Evolutionary conservation across 768 basidiomycete species (phyloP).

Genomic region (Mrakia frigida): DNA sequence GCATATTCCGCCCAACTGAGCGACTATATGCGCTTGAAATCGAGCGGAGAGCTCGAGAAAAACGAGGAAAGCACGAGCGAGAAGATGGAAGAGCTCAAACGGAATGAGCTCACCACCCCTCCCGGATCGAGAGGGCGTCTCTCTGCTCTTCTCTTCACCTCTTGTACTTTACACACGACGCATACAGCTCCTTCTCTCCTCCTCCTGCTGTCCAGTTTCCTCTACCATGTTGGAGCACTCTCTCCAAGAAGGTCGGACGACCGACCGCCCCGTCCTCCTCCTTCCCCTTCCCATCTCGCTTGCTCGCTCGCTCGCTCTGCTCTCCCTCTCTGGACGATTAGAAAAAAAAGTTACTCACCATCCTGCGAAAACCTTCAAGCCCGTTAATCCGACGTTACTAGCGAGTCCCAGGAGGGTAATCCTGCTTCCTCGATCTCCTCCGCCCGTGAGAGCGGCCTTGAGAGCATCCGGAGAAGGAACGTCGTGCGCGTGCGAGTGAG

Average conservation of each 20-base stretch:
- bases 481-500: conserved; percentile 24
- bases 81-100: too few relatives aligned
- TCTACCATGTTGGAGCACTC: background rate
- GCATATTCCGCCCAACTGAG: too few relatives aligned
- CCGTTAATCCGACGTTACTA: conserved; percentile 74
- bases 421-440: conserved; percentile 69
- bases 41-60: too few relatives aligned
- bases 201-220: background rate
- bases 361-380: conserved; percentile 78
- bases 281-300: background rate
- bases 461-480: conserved; percentile 17
- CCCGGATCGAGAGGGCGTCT: too few relatives aligned
- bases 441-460: conserved; percentile 17
- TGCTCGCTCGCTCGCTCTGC: background rate
- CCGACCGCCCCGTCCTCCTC: background rate
- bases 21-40: too few relatives aligned
- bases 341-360: conserved; percentile 54
- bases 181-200: background rate
- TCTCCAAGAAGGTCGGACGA: too few relatives aligned
- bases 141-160: too few relatives aligned
- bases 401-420: conserved; percentile 81
- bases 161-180: too few relatives aligned
- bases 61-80: too few relatives aligned
- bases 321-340: background rate
- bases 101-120: too few relatives aligned